A percentile compares a stretch with the other conserved stretches of the same genome.
These are phyloP conservation scores for Coemansia sp. DNA, from an alignment of 192 early-diverging fungal genomes.

Conservation along the genomic window DNA sequence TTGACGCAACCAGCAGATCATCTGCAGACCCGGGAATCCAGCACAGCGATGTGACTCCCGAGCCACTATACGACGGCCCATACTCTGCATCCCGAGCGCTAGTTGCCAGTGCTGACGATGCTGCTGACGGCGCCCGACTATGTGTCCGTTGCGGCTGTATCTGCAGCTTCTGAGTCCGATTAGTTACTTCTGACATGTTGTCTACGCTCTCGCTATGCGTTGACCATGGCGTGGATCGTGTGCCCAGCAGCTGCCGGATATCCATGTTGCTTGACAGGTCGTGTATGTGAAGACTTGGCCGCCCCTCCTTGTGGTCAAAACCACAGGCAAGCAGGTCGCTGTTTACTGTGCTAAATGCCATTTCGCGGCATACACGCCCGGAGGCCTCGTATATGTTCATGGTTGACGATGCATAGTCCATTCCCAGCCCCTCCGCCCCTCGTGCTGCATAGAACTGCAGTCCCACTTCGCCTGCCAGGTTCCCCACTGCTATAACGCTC, in stretches of 20 bases:
- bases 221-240: constrained; percentile 26
- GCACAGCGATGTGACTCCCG: constrained; percentile 38
- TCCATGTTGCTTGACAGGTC: constrained; percentile 36
- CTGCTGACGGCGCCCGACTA: constrained; percentile 17
- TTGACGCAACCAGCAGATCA: constrained; percentile 37
- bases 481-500: constrained; percentile 36
- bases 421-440: constrained; percentile 1
- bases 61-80: constrained; percentile 23
- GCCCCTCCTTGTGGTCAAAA: constrained; percentile 40
- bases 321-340: constrained; percentile 43
- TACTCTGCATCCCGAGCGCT: constrained; percentile 20
- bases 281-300: constrained; percentile 31
- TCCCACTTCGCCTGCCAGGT: constrained; percentile 24
- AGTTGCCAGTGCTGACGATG: constrained; percentile 14
- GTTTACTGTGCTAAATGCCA: constrained; percentile 35
- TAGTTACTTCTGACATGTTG: neutral
- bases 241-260: constrained; percentile 33
- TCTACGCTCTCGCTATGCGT: constrained; percentile 19
- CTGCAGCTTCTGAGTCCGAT: constrained; percentile 7
- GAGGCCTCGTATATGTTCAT: constrained; percentile 28
- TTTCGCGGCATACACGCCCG: constrained; percentile 19
- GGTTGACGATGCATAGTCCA: constrained; percentile 5
- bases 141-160: constrained; percentile 1
- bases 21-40: constrained; percentile 40
- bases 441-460: constrained; percentile 35